A percentile compares a stretch with the other conserved stretches of the same genome.
phyloP scores from a whole-genome alignment of 2,329 filamentous ascomycete species.

The Diaporthe humulicola region DNA sequence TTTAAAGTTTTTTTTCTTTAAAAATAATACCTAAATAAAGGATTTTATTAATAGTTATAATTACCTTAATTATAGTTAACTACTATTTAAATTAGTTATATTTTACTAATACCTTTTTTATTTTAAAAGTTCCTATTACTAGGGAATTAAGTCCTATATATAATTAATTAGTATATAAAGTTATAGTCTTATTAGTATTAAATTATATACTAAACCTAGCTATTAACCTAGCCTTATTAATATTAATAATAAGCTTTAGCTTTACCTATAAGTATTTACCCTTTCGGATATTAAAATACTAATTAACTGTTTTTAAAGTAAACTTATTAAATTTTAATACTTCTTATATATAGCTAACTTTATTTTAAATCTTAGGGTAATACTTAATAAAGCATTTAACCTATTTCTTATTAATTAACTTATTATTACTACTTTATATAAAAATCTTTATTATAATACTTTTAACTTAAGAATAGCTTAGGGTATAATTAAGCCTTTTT shows the following conservation, averaged over 20 bases:
- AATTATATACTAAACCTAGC: neutral
- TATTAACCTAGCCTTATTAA: neutral
- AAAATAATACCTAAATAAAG: neutral
- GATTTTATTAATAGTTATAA: neutral
- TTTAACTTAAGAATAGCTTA: neutral
- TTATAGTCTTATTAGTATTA: neutral
- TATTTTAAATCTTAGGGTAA: too few relatives aligned
- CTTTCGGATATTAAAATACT: neutral
- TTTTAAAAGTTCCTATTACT: neutral
- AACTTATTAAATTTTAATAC: neutral
- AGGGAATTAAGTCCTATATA: neutral
- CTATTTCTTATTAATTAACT: neutral
- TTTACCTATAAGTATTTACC: neutral
- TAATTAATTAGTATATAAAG: neutral
- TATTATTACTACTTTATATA: neutral
- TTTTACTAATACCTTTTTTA: neutral
- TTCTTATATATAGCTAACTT: too few relatives aligned
- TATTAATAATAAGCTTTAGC: neutral
- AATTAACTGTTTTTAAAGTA: neutral
- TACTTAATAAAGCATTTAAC: neutral
- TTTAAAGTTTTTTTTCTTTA: neutral
- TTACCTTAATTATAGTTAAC: neutral
- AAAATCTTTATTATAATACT: neutral
- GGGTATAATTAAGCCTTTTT: neutral
- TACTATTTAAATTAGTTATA: neutral